Percentiles rank a stretch among this genome's conserved stretches.
phyloP scores from a whole-genome alignment of 192 early-diverging fungal genomes.

The Lobosporangium transversale region DNA sequence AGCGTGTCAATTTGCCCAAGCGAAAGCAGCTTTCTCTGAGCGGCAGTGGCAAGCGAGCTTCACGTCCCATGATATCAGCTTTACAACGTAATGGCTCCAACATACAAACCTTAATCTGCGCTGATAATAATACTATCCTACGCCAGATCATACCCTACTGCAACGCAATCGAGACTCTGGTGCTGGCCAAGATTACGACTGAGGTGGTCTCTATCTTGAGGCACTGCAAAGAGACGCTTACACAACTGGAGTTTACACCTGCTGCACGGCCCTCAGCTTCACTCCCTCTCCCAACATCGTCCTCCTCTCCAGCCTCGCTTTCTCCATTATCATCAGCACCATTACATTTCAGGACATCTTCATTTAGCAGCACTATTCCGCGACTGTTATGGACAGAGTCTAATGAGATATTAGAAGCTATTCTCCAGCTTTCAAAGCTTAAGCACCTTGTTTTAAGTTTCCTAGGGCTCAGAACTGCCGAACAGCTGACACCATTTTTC shows the following conservation, averaged over 20 bases:
- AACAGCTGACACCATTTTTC: constrained; percentile 6
- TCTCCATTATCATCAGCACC: not conserved
- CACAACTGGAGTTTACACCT: constrained; percentile 14
- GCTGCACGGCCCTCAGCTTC: not conserved
- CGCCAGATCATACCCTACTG: constrained; percentile 15
- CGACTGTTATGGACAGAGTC: not conserved
- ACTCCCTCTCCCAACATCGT: not conserved
- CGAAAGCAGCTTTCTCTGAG: not conserved
- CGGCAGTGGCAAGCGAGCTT: constrained; percentile 9
- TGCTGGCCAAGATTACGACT: constrained; percentile 26
- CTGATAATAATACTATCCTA: constrained; percentile 20
- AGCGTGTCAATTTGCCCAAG: constrained; percentile 19
- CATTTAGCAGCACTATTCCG: not conserved
- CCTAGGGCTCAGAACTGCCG: not conserved
- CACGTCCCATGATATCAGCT: constrained; percentile 26
- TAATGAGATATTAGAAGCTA: constrained; percentile 15
- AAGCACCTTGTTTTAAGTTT: constrained; percentile 31
- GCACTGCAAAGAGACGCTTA: constrained; percentile 15
- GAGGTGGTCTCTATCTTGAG: constrained; percentile 28
- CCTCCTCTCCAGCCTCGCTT: not conserved
- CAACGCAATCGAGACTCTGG: constrained; percentile 18
- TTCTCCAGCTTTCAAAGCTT: constrained; percentile 16
- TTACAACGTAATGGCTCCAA: constrained; percentile 12
- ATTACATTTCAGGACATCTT: not conserved
- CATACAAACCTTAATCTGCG: constrained; percentile 21